Evolutionary conservation across 148 eudicot genomes (phyloP).

Genomic region (Spergularia bocconei): DNA sequence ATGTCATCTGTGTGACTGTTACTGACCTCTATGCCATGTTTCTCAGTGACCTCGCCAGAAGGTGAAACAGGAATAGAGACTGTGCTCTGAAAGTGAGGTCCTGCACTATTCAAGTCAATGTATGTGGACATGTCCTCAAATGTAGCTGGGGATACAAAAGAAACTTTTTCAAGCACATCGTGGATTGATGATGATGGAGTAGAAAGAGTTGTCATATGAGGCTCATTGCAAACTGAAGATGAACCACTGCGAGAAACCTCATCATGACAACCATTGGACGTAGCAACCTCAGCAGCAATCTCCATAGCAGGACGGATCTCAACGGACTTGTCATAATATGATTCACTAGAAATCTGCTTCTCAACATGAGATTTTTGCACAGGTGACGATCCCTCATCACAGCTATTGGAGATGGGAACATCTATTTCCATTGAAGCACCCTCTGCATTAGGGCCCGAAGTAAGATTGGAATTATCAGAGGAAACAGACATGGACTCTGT

Average conservation of each 20-base stretch:
- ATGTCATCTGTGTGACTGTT: constrained; percentile 37
- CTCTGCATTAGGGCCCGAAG: constrained; percentile 26
- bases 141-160: constrained; percentile 42
- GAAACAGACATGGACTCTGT: constrained; percentile 22
- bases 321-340: constrained; percentile 10
- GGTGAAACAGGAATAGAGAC: constrained; percentile 27
- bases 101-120: constrained; percentile 32
- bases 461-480: constrained; percentile 21
- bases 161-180: constrained; percentile 45
- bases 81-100: constrained; percentile 26
- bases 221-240: constrained; percentile 38
- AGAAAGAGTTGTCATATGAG: constrained; percentile 38
- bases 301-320: constrained; percentile 5
- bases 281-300: constrained; percentile 14
- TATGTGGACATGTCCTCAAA: constrained; percentile 36
- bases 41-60: constrained; percentile 32
- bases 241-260: constrained; percentile 22
- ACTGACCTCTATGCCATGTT: constrained; percentile 32
- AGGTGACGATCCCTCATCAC: constrained; percentile 26
- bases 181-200: constrained; percentile 46
- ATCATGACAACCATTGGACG: constrained; percentile 22
- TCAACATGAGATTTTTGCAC: constrained; percentile 15
- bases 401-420: constrained; percentile 40
- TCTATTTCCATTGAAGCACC: constrained; percentile 26
- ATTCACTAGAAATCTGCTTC: constrained; percentile 29